A percentile compares a stretch with the other conserved stretches of the same genome.
Evolutionary conservation across 202 grass and related monocot species (phyloP).

Genomic region (Musa balbisiana): DNA sequence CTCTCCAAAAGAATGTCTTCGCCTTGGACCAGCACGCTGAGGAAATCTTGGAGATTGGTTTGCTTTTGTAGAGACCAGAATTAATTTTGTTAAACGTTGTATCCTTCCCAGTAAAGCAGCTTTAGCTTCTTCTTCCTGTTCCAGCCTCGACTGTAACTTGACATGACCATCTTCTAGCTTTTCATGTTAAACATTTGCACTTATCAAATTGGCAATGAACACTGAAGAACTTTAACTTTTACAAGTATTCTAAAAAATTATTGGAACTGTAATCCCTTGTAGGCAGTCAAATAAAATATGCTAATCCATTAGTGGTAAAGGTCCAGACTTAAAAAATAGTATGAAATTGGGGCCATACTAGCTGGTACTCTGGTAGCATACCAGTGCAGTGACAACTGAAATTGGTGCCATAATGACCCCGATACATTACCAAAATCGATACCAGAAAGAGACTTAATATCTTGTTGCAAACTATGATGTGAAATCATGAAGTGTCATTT

Average conservation of each 20-base stretch:
- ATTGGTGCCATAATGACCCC: too few relatives aligned
- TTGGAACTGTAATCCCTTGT: too few relatives aligned
- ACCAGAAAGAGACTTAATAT: too few relatives aligned
- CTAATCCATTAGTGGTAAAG: too few relatives aligned
- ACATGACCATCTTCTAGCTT: conserved; percentile 99
- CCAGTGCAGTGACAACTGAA: too few relatives aligned
- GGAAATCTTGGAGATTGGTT: conserved; percentile 65
- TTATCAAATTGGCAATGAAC: conserved; percentile 19
- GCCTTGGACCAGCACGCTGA: conserved; percentile 70
- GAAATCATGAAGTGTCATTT: not conserved
- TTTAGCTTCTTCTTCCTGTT: conserved; percentile 99
- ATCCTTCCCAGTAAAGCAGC: conserved; percentile 92
- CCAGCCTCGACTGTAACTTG: conserved; percentile 87
- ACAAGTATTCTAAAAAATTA: too few relatives aligned
- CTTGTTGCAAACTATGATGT: not conserved
- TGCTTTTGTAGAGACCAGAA: conserved; percentile 88
- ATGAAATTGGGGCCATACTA: too few relatives aligned
- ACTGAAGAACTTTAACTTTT: conserved; percentile 3
- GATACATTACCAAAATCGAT: too few relatives aligned
- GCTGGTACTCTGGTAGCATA: too few relatives aligned
- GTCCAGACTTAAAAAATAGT: not conserved
- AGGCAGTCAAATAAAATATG: too few relatives aligned
- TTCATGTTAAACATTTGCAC: conserved; percentile 27
- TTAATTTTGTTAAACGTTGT: conserved; percentile 90
- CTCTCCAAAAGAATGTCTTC: conserved; percentile 99